Evolutionary conservation across 2,329 filamentous ascomycete species (phyloP).

Genomic region (Immersiporthe knoxdaviesiana): DNA sequence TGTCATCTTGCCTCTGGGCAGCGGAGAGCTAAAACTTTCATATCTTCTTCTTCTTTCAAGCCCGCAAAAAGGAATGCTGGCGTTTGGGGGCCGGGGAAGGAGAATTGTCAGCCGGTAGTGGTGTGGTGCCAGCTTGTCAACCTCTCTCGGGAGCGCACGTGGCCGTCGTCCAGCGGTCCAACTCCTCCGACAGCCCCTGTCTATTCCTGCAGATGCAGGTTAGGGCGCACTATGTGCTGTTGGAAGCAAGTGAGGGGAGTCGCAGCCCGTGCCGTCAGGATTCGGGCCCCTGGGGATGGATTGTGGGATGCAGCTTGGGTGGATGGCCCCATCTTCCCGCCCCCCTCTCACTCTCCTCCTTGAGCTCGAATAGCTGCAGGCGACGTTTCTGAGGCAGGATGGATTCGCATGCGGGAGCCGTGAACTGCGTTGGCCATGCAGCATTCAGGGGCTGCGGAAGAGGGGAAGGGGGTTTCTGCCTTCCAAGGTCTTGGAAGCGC

Average conservation of each 20-base stretch:
- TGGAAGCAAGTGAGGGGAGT: neutral
- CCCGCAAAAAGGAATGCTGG: neutral
- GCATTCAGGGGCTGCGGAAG: neutral
- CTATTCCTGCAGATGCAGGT: neutral
- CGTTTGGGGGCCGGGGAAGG: neutral
- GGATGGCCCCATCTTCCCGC: no score
- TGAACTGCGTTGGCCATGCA: neutral
- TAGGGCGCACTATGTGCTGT: neutral
- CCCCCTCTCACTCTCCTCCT: neutral
- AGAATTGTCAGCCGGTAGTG: neutral
- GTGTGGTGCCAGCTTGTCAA: neutral
- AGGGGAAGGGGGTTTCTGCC: no score
- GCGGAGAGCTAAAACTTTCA: no score
- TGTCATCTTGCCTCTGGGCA: no score
- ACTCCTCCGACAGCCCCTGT: neutral
- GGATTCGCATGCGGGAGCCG: neutral
- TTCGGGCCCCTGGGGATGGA: no score
- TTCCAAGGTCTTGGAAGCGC: no score
- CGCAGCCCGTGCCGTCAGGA: neutral
- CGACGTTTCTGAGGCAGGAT: neutral
- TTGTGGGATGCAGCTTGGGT: no score
- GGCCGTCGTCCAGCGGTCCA: neutral
- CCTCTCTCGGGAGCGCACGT: conserved; percentile 3
- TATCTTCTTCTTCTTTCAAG: no score
- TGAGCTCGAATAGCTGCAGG: neutral